These are phyloP conservation scores for Kewa caespitosa DNA, from an alignment of 179 eudicot genomes.

Conservation along the genomic window DNA sequence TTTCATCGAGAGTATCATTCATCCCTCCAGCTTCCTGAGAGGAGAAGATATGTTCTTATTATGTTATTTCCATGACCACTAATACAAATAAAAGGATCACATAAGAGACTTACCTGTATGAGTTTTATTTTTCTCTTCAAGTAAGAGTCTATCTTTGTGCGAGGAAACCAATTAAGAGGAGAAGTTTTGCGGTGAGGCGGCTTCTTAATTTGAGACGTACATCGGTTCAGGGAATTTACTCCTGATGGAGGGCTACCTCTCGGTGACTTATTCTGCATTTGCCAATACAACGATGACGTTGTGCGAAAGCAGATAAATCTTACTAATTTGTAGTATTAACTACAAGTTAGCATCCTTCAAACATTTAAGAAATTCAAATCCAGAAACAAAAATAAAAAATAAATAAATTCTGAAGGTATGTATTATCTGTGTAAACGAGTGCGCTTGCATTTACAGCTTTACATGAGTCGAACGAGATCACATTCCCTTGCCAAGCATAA, in stretches of 20 bases:
- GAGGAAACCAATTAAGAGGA: constrained; percentile 91
- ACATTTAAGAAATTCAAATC: not conserved
- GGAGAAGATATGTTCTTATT: not conserved
- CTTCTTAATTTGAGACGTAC: constrained; percentile 73
- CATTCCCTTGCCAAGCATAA: not conserved
- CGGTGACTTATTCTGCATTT: constrained; percentile 49
- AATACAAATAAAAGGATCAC: not conserved
- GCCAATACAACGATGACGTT: not conserved
- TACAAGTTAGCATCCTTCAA: no score
- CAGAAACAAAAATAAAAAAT: not conserved
- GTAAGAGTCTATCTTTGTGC: constrained; percentile 80
- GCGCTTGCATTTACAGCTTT: no score
- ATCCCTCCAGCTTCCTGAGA: constrained; percentile 88
- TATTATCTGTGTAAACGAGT: no score
- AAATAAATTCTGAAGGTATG: not conserved
- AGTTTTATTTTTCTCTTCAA: constrained; percentile 71
- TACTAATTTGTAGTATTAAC: no score
- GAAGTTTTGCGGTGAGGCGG: constrained; percentile 72
- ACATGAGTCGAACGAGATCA: not conserved
- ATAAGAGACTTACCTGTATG: constrained; percentile 53
- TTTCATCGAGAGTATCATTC: constrained; percentile 84
- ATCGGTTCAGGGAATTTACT: constrained; percentile 44
- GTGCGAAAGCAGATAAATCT: not conserved
- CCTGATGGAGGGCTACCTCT: constrained; percentile 59
- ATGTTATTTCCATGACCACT: not conserved